Evolutionary conservation across 192 early-diverging fungal genomes (phyloP), one percentile per base, ranked within the genome.

Genomic region (Backusella australiensis): DNA sequence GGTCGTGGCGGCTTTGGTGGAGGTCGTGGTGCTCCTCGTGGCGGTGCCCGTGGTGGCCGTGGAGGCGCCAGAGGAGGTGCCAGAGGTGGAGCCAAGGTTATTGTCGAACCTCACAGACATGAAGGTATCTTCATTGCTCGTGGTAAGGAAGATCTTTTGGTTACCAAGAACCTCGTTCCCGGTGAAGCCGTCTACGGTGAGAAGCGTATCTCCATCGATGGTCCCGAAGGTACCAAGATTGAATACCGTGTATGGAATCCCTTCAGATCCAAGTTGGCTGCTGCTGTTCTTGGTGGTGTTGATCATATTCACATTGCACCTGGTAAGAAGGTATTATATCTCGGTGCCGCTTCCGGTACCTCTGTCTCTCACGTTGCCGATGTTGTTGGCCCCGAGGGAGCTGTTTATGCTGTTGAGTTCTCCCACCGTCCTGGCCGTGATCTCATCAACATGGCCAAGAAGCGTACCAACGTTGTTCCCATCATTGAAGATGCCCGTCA

Each of bases 161-260:
- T 97, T 70, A 99, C 98, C 85, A 98, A 98, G 93, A 98, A 98
- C 88, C 86, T 99, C 74, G 97, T 99, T 65, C 94, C 96, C 59
- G 98, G 98, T 52, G 98, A 99, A 86, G 83, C 92, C 66, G 96
- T 97, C 32, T 99, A 99, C 84, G 97, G 97, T 69, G 98, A 99
- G 86, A 99, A 99, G 92, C 91, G 98, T 81, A 94, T 99, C 82
- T 91, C 93, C 4, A 93, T 98, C 9, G 98, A 99, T 77, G 96
- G 96, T 71, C 83, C 90, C 73, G 98, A 99, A 68, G 95, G 95
- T 73, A 93, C 94, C 78, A 99, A 99, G 87, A 92, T 92, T 38
- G 97, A 99, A 86, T 99, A 99, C 86, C 92, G 97, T 76, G 96
- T 99, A 67, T 99, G 97, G 97, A 99, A 99, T 85, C 97, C 97